These are phyloP conservation scores for Arthrinium puccinioides DNA, from an alignment of 2,329 filamentous ascomycete genomes.

Conservation along the genomic window DNA sequence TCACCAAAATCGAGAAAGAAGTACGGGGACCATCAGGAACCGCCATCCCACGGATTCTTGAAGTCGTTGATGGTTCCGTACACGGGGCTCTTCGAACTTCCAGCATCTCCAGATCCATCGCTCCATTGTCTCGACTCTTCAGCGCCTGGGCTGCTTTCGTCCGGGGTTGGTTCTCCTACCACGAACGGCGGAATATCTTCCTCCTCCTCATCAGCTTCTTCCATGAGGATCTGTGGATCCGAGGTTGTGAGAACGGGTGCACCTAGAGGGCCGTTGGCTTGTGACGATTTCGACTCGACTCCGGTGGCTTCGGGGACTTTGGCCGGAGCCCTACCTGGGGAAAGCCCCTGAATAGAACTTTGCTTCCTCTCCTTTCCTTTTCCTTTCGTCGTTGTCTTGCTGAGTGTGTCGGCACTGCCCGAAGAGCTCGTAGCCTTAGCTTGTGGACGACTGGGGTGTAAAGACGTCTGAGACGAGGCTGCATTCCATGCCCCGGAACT, in stretches of 20 bases:
- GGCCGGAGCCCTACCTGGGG: slow-evolving; percentile 8
- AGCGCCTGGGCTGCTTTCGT: slow-evolving; percentile 9
- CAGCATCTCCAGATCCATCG: neutral
- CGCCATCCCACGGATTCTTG: slow-evolving; percentile 35
- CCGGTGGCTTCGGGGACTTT: slow-evolving; percentile 11
- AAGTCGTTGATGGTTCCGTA: slow-evolving; percentile 30
- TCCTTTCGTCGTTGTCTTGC: slow-evolving; percentile 19
- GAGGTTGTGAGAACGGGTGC: slow-evolving; percentile 21
- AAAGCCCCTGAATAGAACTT: slow-evolving; percentile 9
- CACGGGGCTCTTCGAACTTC: slow-evolving; percentile 7
- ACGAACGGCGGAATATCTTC: slow-evolving; percentile 16
- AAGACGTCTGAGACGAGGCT: slow-evolving; percentile 16
- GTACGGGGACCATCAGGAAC: neutral
- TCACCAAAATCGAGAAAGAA: neutral
- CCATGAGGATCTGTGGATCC: slow-evolving; percentile 22
- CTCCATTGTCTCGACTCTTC: slow-evolving; percentile 7
- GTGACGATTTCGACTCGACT: slow-evolving; percentile 17
- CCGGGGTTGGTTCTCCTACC: slow-evolving; percentile 15
- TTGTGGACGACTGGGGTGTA: slow-evolving; percentile 20
- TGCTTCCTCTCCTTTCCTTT: slow-evolving; percentile 23
- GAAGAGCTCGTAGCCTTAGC: slow-evolving; percentile 9
- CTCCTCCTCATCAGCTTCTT: slow-evolving; percentile 24
- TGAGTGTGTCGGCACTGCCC: slow-evolving; percentile 17
- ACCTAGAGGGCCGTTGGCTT: slow-evolving; percentile 22
- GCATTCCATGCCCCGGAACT: slow-evolving; percentile 21